Evolutionary conservation across 345 rosid species (phyloP).

Genomic region (Noccaea bulbosa): DNA sequence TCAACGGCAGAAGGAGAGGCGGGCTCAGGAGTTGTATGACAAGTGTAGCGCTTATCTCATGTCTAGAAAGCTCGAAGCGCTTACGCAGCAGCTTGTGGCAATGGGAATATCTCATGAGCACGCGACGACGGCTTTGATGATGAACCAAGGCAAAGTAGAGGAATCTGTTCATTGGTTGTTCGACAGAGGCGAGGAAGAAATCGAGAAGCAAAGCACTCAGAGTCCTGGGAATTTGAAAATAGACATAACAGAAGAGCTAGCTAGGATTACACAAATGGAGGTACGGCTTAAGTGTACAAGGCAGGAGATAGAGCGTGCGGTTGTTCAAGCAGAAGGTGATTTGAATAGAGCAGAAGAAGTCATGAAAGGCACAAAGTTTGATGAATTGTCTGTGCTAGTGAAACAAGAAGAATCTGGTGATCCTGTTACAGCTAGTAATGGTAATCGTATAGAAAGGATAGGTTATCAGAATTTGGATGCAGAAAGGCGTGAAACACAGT

Average conservation of each 20-base stretch:
- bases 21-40: conserved; percentile 85
- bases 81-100: conserved; percentile 78
- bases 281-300: conserved; percentile 58
- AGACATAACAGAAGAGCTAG: conserved; percentile 85
- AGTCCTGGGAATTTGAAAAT: conserved; percentile 66
- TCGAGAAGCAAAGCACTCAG: conserved; percentile 49
- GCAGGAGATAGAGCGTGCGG: conserved; percentile 86
- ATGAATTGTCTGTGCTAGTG: conserved; percentile 49
- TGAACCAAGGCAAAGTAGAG: conserved; percentile 89
- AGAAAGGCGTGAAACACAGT: conserved; percentile 49
- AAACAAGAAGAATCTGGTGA: conserved; percentile 69
- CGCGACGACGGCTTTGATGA: conserved; percentile 79
- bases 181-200: conserved; percentile 73
- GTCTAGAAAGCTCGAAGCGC: conserved; percentile 87
- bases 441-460: conserved; percentile 42
- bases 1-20: conserved; percentile 90
- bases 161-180: conserved; percentile 85
- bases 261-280: conserved; percentile 71
- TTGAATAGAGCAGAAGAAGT: conserved; percentile 66
- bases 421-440: conserved; percentile 49
- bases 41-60: conserved; percentile 78
- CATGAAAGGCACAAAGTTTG: conserved; percentile 55
- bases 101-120: conserved; percentile 91
- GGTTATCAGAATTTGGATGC: conserved; percentile 47
- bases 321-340: conserved; percentile 76